Base-by-base conservation (phyloP, 345 rosid genomes). In the Tarenaya hassleriana region DNA sequence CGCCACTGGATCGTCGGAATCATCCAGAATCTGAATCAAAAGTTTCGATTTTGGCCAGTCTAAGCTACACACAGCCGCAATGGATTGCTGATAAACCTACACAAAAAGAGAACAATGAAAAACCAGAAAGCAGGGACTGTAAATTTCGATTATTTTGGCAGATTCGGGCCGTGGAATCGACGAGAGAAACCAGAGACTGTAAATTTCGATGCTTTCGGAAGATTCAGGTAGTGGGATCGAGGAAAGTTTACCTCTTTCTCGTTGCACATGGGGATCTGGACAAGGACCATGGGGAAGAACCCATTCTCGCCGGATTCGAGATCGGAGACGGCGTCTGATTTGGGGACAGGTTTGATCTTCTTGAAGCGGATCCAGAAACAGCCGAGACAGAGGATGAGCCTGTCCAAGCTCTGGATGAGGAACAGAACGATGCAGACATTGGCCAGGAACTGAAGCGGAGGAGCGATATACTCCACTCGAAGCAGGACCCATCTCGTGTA, bases 201-300 rank as follows among this genome's bases (percentile, higher is more conserved):
- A 24, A 24, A 5, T 2, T 24, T 24, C 3, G 29, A 24, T 24
- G 29, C 29, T 24, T 24, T 24, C 5, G 2, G 29, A 2, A 24
- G 29, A 24, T 24, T 24, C 29, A 24, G 29, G 29, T 24, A 2
- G 29, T 24, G 29, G 46, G 34, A 19, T 11, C 39, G 54, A 16
- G 10, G 1, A 16, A 16, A 16, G 11, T 11, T 27, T 60, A 86
- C 98, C 96, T 91, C 98, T 58, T 72, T 84, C 50, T 91, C 98
- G 20, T 91, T 91, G 35, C 98, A 87, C 98, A 91, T 91, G 39
- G 98, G 98, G 64, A 91, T 87, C 75, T 91, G 98, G 39, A 91
- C 84, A 24, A 91, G 92, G 37, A 91, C 94, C 96, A 82, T 84
- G 1, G 98, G 98, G 14, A 80, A 84, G 64, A 46, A 70, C 16